These are phyloP conservation scores for Aspergillus uvarum DNA, from an alignment of 2,329 filamentous ascomycete species.

Conservation along the genomic window DNA sequence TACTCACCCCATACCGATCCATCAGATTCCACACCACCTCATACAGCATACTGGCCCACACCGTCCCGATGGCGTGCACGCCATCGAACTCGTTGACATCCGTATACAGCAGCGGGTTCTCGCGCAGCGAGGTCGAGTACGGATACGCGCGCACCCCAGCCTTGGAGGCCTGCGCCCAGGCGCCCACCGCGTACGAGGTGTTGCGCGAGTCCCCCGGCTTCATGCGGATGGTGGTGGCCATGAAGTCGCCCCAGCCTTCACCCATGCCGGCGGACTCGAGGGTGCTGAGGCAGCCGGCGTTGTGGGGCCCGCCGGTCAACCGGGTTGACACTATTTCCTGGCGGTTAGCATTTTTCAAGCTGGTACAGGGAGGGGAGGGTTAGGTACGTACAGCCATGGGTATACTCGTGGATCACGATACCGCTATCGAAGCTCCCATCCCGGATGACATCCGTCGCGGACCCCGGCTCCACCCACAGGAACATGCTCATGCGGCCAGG, in stretches of 20 bases:
- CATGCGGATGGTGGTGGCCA: constrained; percentile 15
- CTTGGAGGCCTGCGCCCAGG: constrained; percentile 10
- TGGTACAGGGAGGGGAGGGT: neutral
- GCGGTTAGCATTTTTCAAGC: neutral
- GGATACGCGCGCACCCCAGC: constrained; percentile 15
- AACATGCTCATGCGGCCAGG: constrained; percentile 20
- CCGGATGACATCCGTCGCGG: neutral
- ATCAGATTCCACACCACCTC: constrained; percentile 21
- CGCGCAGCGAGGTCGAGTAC: constrained; percentile 13
- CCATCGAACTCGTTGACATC: constrained; percentile 7
- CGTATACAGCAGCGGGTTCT: constrained; percentile 14
- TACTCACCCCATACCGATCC: constrained; percentile 17
- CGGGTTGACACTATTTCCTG: constrained; percentile 14
- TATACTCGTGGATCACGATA: constrained; percentile 21
- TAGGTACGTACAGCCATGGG: constrained; percentile 15
- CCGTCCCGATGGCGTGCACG: constrained; percentile 16
- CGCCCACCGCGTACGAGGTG: constrained; percentile 13
- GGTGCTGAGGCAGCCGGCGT: constrained; percentile 12
- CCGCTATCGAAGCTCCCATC: constrained; percentile 16
- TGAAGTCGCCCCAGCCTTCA: constrained; percentile 21
- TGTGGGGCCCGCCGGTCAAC: constrained; percentile 16
- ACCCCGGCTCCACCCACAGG: constrained; percentile 10
- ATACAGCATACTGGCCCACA: constrained; percentile 18
- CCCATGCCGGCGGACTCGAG: constrained; percentile 19
- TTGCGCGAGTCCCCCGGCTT: constrained; percentile 14